Evolutionary conservation across 169 alveolate genomes (phyloP), one percentile per base, ranked within the genome.

Genomic region (Eimeria necatrix): DNA sequence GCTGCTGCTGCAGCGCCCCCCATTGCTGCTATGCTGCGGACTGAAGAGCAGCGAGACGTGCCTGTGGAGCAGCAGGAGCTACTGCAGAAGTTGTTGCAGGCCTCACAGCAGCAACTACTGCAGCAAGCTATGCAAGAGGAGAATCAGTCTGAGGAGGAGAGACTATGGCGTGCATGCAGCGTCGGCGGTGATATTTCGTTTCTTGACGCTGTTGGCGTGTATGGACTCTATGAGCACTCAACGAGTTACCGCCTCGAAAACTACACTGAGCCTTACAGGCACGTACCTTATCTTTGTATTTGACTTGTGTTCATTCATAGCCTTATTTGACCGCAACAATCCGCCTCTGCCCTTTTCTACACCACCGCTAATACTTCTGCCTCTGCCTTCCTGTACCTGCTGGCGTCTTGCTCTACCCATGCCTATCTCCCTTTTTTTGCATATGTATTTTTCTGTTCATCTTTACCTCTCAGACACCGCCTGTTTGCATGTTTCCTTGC

Each of bases 21-120:
- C 8, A 60, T 76, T 8, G 64, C 87, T 14, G 64, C 87, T 41
- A 18, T 4, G 7, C 56, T 76, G 10, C 7, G 53, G 7, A 0
- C 26, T 32, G 87, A 76, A 60, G 46, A 22, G 61, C 87, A 76
- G 87, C 87, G 61, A 9, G 87, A 76, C 46, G 12, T 68, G 2
- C 14, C 78, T 16, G 0, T n/a, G 12, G 59, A 76, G 14, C 59
- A 41, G n/a, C 41, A 41, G 59, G 53, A 41, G 41, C 87, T 14
- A 12, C 26, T 76, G 9, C n/a, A 6, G 18, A 4, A 14, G 5
- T 49, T 76, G 61, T 60, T 46, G 59, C 61, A 32, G 59, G 10
- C 22, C 9, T 12, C 87, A 18, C 61, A 22, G 59, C 8, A 76
- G 87, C 87, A 76, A 60, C 32, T 41, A n/a, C 60, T 74, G 85